A percentile compares a stretch with the other conserved stretches of the same genome.
Conservation (phyloP, 2,329 filamentous ascomycete genomes). For the Trichophyton verrucosum region DNA sequence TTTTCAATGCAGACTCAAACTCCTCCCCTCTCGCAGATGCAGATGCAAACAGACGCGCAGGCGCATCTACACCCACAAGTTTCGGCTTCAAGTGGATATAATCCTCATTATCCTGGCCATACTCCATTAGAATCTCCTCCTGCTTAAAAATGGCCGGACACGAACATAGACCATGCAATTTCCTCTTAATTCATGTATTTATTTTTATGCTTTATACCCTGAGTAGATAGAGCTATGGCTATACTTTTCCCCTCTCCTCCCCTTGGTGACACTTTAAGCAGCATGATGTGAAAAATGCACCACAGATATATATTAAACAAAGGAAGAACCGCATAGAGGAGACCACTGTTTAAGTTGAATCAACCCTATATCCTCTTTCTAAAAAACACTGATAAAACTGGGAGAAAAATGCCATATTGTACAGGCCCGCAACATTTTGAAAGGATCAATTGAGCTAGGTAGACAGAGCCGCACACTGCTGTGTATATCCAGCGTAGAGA, state of each 20-base stretch:
- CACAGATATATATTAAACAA: not conserved
- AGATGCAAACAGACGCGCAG: not conserved
- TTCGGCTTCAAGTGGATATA: not conserved
- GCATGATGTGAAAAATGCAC: not conserved
- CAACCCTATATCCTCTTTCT: not conserved
- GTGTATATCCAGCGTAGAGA: not conserved
- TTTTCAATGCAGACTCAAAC: not conserved
- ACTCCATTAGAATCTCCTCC: not conserved
- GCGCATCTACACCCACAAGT: not conserved
- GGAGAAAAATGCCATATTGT: not conserved
- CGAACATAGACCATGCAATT: not conserved
- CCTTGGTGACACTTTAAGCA: not conserved
- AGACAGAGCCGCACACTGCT: not conserved
- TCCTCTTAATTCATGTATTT: not conserved
- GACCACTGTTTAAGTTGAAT: not conserved
- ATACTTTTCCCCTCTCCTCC: not conserved
- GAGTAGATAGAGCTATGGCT: not conserved
- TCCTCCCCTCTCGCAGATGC: not conserved
- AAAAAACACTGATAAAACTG: not conserved
- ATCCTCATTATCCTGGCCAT: not conserved
- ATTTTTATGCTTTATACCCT: constrained; percentile 6
- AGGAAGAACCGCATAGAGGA: not conserved
- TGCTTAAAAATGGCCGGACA: not conserved
- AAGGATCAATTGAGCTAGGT: not conserved
- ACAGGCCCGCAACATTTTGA: not conserved